Evolutionary conservation across 2,329 filamentous ascomycete species (phyloP), one percentile per base, ranked within the genome.

Genomic region (Scytalidium lignicola): DNA sequence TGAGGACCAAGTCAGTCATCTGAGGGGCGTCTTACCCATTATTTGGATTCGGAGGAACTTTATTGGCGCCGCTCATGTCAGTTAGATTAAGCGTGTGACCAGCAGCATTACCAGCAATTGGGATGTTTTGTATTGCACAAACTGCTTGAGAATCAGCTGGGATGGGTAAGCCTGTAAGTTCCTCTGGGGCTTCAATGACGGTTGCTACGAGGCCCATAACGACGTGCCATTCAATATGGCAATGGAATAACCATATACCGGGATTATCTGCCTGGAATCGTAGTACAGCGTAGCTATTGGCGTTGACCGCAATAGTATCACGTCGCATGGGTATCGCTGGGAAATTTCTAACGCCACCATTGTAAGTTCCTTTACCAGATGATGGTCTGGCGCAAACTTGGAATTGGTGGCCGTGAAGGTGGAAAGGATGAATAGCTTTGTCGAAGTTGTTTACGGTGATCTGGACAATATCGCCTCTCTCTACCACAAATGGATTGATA

Each of bases 171-270:
- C 28, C 18, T 13, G 23, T 10, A 26, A 43, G 40, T 9, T 52
- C 19, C 21, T 12, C 1, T 26, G 23, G 23, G 23, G 23, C 23
- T 26, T 26, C 23, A 26, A 26, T 26, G 10, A 26, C 46, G 5
- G 54, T 56, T 37, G 72, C 68, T 0, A 67, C 63, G 43, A 72
- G 56, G 5, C 70, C 69, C 7, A 57, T 65, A 44, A 60, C 62
- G 37, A 76, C 63, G 48, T 79, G 75, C 73, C 73, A 77, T 10
- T 72, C 71, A 12, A 75, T 71, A 46, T 92, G 88, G 67, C 87
- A 91, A 26, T 26, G 87, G 70, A 90, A 87, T 3, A 86, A 65
- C 83, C 83, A 87, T 19, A 86, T 71, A 59, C 83, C 83, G 10
- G 85, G 81, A 56, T 88, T 88, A 60, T 87, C 75, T 1, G 83